Percentiles rank a stretch among this genome's conserved stretches.
These are phyloP conservation scores for Arthrocladium fulminans DNA, from an alignment of 2,329 filamentous ascomycete genomes.

Conservation along the genomic window DNA sequence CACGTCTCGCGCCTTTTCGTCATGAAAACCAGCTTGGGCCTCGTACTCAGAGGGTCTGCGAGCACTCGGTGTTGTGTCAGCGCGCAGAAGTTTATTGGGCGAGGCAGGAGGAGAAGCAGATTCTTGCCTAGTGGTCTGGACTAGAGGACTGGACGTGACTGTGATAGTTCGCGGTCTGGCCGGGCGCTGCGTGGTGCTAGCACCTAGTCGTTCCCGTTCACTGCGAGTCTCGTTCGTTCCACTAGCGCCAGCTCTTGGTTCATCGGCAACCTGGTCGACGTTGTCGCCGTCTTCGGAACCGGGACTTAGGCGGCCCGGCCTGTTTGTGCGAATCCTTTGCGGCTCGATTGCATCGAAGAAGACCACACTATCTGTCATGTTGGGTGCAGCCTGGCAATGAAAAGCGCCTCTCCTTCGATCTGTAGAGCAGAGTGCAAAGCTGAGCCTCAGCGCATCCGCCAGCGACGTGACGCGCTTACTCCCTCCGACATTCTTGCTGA, in stretches of 20 bases:
- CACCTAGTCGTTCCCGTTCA: not conserved
- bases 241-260: conserved; percentile 1
- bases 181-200: not conserved
- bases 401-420: conserved; percentile 49
- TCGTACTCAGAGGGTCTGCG: conserved; percentile 36
- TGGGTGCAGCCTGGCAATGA: conserved; percentile 29
- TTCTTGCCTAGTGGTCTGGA: conserved; percentile 19
- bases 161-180: conserved; percentile 18
- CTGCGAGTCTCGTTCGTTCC: conserved; percentile 9
- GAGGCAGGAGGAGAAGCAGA: conserved; percentile 23
- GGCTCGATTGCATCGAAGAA: conserved; percentile 55
- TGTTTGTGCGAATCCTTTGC: conserved; percentile 24
- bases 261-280: conserved; percentile 25
- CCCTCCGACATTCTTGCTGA: conserved; percentile 95
- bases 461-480: conserved; percentile 95
- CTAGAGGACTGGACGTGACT: conserved; percentile 23
- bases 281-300: conserved; percentile 23
- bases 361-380: conserved; percentile 71
- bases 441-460: conserved; percentile 90
- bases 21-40: conserved; percentile 54
- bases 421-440: conserved; percentile 92
- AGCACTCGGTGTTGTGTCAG: conserved; percentile 31
- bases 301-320: conserved; percentile 10
- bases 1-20: conserved; percentile 77
- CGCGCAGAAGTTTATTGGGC: conserved; percentile 27